Evolutionary conservation across 139 green algal species (phyloP), one percentile per base, ranked within the genome.

Genomic region (Monoraphidium neglectum): DNA sequence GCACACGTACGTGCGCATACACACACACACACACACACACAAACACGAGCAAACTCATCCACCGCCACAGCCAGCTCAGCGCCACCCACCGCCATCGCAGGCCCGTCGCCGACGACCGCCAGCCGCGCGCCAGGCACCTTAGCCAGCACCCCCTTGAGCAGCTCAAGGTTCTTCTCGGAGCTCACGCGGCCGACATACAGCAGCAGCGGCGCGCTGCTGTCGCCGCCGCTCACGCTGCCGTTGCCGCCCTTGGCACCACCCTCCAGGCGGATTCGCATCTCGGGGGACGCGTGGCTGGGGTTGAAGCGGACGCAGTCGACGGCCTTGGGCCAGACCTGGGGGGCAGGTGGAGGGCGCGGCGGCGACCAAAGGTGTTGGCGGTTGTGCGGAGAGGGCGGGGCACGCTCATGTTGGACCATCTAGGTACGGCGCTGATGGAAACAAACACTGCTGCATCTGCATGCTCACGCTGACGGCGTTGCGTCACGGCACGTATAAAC

Each of bases 151-250:
- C 77, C 82, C 69, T 87, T 90, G 28, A 95, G 79, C 36, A 89
- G 83, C 15, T 83, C 78, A 3, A 95, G 76, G 80, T 95, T 95
- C 79, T 96, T 94, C 72, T 95, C 91, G 47, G 69, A 83, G 51
- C 94, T 94, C 35, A 99, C 87, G 4, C 95, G 82, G 10, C 95
- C 95, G 28, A 98, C 95, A 61, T 95, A 94, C 15, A 95, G 77
- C 43, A 99, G 80, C 57, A 98, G 40, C 51, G 24, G 66, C 43
- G 28, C n/a, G n/a, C n/a, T n/a, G 23, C 43, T 21, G 40, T 6
- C 13, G 57, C 57, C 21, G 51, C 51, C 21, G 51, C 51, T 59
- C 16, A 59, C n/a, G n/a, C n/a, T n/a, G n/a, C n/a, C n/a, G n/a
- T n/a, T n/a, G 51, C 21, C 16, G 15, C 57, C 33, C 6, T 13